Percentiles rank a stretch among this genome's conserved stretches.
Conservation (phyloP, 176 grass and related monocot species). For the Themeda triandra region DNA sequence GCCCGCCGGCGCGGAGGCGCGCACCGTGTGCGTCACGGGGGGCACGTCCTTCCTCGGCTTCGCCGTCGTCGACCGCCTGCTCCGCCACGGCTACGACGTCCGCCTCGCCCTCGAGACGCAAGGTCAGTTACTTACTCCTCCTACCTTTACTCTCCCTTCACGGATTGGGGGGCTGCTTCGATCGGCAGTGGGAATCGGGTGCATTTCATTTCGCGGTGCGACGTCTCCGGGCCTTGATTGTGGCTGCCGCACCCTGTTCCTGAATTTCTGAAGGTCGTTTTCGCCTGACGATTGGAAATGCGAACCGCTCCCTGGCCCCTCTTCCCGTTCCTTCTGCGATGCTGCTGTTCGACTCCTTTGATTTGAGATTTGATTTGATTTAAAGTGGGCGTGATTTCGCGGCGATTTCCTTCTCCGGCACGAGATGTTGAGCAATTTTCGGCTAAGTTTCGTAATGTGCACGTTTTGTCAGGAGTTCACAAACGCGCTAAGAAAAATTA, state of each 20-base stretch:
- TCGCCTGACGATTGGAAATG: background rate
- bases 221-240: background rate
- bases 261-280: background rate
- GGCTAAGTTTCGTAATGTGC: background rate
- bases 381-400: background rate
- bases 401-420: background rate
- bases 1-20: conserved; percentile 22
- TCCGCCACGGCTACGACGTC: conserved; percentile 77
- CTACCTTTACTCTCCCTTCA: no score
- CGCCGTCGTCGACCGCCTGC: conserved; percentile 84
- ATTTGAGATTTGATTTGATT: background rate
- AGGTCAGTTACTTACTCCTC: no score
- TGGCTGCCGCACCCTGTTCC: background rate
- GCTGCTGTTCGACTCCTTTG: background rate
- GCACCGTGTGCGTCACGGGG: conserved; percentile 84
- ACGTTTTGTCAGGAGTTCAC: background rate
- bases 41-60: conserved; percentile 82
- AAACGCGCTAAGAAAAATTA: background rate
- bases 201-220: background rate
- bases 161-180: background rate
- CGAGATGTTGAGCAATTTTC: background rate
- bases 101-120: conserved; percentile 85
- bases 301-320: background rate
- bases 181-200: background rate
- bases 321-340: background rate